Conservation (phyloP, 106 monocot genomes). For the Chionographis japonica region DNA sequence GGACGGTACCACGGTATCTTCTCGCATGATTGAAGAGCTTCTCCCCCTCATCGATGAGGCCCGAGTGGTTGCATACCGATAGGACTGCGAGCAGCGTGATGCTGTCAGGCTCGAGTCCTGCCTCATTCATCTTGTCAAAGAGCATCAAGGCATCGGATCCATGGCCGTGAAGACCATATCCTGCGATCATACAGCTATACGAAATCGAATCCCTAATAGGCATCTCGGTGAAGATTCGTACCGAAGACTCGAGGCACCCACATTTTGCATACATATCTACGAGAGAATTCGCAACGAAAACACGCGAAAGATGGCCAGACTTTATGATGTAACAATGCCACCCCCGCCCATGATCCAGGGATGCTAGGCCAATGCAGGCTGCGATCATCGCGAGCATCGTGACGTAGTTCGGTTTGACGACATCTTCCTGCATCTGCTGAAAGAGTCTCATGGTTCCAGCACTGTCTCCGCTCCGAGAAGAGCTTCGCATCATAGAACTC, state of each 20-base stretch:
- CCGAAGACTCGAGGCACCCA: conserved; percentile 18
- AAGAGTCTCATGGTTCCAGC: conserved; percentile 18
- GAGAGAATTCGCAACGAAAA: conserved; percentile 18
- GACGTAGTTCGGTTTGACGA: conserved; percentile 17
- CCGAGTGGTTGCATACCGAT: conserved; percentile 32
- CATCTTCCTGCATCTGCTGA: conserved; percentile 17
- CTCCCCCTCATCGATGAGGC: conserved; percentile 31
- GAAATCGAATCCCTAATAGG: conserved; percentile 20
- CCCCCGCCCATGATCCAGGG: conserved; percentile 1
- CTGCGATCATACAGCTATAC: conserved; percentile 23
- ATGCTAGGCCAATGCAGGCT: conserved; percentile 17
- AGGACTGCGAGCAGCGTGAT: conserved; percentile 21
- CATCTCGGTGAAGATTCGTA: conserved; percentile 16
- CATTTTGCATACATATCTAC: conserved; percentile 34
- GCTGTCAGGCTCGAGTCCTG: conserved; percentile 4
- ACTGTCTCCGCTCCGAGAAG: conserved; percentile 12
- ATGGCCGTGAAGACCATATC: conserved; percentile 23
- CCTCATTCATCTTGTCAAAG: conserved; percentile 14
- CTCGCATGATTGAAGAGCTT: conserved; percentile 12
- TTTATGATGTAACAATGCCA: conserved; percentile 16
- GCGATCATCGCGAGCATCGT: conserved; percentile 26
- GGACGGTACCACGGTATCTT: neutral
- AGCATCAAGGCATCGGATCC: conserved; percentile 22
- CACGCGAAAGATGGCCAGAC: conserved; percentile 9
- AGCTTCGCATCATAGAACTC: conserved; percentile 26